Conservation (phyloP, 2,329 filamentous ascomycete genomes). For the Penicillium sp. region DNA sequence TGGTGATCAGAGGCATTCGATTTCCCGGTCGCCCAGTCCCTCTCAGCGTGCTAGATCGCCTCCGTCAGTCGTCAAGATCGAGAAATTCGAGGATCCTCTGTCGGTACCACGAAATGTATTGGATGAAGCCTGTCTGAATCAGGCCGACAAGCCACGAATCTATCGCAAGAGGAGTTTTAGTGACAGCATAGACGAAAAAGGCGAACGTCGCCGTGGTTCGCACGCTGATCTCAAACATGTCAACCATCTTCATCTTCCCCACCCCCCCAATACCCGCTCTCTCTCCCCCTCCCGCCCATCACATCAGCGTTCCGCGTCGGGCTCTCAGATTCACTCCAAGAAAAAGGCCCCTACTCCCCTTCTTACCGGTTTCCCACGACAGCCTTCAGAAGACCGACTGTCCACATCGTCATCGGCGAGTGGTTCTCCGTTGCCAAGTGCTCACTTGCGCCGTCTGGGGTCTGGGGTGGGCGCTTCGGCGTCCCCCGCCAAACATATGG, state of each 20-base stretch:
- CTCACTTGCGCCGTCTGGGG: conserved; percentile 42
- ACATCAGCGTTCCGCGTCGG: conserved; percentile 40
- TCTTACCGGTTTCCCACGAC: conserved; percentile 42
- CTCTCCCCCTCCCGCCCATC: conserved; percentile 36
- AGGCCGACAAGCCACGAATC: conserved; percentile 19
- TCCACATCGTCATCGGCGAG: conserved; percentile 47
- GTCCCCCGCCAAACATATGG: conserved; percentile 65
- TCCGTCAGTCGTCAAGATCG: conserved; percentile 36
- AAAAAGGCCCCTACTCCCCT: conserved; percentile 44
- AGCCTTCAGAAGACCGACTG: conserved; percentile 47
- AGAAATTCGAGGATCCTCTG: conserved; percentile 34
- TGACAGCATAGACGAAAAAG: conserved; percentile 34
- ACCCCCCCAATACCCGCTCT: conserved; percentile 35
- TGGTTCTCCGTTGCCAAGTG: conserved; percentile 44
- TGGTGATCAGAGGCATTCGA: conserved; percentile 24
- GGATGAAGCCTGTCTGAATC: conserved; percentile 5
- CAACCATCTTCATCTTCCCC: conserved; percentile 28
- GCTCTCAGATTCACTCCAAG: conserved; percentile 31
- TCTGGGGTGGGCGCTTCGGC: conserved; percentile 50
- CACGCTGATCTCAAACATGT: conserved; percentile 28
- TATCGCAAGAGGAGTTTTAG: conserved; percentile 41
- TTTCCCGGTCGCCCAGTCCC: conserved; percentile 26
- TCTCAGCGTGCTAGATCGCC: conserved; percentile 29
- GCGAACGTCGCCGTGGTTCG: conserved; percentile 28
- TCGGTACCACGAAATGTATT: conserved; percentile 23